Conservation (phyloP, 2,329 filamentous ascomycete species). For the Epicoccum sorghinum region DNA sequence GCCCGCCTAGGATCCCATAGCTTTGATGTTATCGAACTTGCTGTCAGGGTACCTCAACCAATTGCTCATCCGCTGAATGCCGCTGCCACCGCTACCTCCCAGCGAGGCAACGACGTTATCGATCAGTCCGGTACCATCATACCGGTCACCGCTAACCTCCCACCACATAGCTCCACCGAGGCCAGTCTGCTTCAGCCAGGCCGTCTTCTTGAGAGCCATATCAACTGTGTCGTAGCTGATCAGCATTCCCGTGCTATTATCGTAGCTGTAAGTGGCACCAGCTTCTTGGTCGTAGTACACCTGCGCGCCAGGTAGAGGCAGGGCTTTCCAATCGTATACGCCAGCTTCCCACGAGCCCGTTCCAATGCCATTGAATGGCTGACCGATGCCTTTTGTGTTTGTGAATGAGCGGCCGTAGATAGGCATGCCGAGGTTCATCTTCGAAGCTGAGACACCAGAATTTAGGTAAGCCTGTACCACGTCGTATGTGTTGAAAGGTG, state of each 20-base stretch:
- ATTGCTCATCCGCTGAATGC: slow-evolving; percentile 57
- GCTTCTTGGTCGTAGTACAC: slow-evolving; percentile 69
- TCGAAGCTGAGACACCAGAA: slow-evolving; percentile 65
- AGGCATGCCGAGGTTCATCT: slow-evolving; percentile 90
- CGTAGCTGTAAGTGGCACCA: slow-evolving; percentile 79
- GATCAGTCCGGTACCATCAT: slow-evolving; percentile 67
- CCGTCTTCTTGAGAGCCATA: slow-evolving; percentile 72
- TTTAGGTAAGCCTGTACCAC: slow-evolving; percentile 74
- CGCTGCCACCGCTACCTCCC: slow-evolving; percentile 47
- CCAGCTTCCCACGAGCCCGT: slow-evolving; percentile 78
- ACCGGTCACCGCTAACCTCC: slow-evolving; percentile 83
- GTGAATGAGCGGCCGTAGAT: slow-evolving; percentile 88
- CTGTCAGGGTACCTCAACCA: slow-evolving; percentile 56
- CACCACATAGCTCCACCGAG: slow-evolving; percentile 97
- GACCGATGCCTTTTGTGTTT: slow-evolving; percentile 76
- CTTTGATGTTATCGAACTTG: slow-evolving; percentile 57
- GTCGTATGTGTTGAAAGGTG: slow-evolving; percentile 77
- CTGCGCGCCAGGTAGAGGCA: slow-evolving; percentile 71
- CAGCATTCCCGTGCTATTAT: slow-evolving; percentile 66
- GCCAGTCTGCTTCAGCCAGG: slow-evolving; percentile 68
- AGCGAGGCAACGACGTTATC: slow-evolving; percentile 49
- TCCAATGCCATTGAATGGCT: slow-evolving; percentile 72
- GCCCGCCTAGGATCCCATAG: slow-evolving; percentile 1
- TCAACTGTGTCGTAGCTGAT: slow-evolving; percentile 76
- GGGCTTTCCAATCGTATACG: slow-evolving; percentile 85